Percentiles rank a stretch among this genome's conserved stretches.
phyloP scores from a whole-genome alignment of 2,329 filamentous ascomycete genomes.

The Macrophomina pseudophaseolina region DNA sequence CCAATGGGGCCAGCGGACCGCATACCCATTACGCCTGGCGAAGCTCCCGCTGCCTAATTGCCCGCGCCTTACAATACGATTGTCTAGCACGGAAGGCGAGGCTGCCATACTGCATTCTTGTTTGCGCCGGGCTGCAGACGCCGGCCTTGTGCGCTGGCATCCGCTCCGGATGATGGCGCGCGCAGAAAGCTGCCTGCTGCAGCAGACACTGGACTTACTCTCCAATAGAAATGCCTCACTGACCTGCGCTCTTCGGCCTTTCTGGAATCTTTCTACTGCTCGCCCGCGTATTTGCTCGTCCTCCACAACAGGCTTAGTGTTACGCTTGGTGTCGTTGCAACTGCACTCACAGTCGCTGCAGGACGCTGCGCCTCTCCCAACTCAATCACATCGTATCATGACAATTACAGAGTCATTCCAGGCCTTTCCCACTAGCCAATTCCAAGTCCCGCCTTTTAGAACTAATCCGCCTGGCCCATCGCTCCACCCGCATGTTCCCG shows the following conservation, averaged over 20 bases:
- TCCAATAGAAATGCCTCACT: slow-evolving; percentile 37
- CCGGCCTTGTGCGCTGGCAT: slow-evolving; percentile 39
- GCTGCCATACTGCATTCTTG: slow-evolving; percentile 22
- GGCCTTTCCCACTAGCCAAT: slow-evolving; percentile 33
- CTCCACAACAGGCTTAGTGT: slow-evolving; percentile 34
- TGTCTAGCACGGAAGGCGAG: neutral
- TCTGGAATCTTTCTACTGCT: slow-evolving; percentile 32
- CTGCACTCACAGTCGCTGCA: slow-evolving; percentile 27
- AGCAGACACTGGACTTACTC: slow-evolving; percentile 7
- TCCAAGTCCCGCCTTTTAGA: slow-evolving; percentile 30
- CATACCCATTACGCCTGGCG: slow-evolving; percentile 1
- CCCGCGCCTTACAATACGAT: slow-evolving; percentile 10
- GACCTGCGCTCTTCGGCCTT: slow-evolving; percentile 38
- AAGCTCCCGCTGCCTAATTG: slow-evolving; percentile 2
- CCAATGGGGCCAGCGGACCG: slow-evolving; percentile 19
- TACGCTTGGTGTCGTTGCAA: slow-evolving; percentile 38
- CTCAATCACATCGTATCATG: slow-evolving; percentile 39
- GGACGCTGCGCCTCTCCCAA: slow-evolving; percentile 17
- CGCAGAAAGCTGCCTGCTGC: slow-evolving; percentile 13
- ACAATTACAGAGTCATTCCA: slow-evolving; percentile 38
- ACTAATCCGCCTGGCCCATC: slow-evolving; percentile 31
- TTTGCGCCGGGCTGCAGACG: slow-evolving; percentile 41
- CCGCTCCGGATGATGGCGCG: slow-evolving; percentile 7
- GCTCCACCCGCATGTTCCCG: slow-evolving; percentile 29
- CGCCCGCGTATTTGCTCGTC: slow-evolving; percentile 20